Evolutionary conservation across 2,329 filamentous ascomycete species (phyloP).

Genomic region (Diaporthe capsici): DNA sequence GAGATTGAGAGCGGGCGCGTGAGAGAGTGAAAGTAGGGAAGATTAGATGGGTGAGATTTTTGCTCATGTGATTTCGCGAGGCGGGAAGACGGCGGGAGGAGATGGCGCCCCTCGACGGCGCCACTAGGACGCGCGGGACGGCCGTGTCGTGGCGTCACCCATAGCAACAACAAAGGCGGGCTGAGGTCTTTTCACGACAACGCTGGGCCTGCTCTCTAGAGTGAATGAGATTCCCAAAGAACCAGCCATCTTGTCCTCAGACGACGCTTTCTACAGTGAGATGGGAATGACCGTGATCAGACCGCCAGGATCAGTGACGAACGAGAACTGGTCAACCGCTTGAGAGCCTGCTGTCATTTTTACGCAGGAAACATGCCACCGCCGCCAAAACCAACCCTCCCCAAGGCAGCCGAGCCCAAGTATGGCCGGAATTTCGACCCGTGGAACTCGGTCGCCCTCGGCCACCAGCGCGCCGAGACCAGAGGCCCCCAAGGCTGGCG

Average conservation of each 20-base stretch:
- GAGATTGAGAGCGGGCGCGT: too few species aligned
- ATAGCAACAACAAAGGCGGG: conserved; percentile 3
- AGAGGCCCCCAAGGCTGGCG: conserved; percentile 79
- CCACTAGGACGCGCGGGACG: conserved; percentile 34
- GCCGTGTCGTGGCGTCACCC: conserved; percentile 27
- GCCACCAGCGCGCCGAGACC: conserved; percentile 84
- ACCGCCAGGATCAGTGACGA: not conserved
- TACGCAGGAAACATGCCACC: conserved; percentile 38
- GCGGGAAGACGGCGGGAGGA: conserved; percentile 10
- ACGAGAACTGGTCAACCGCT: not conserved
- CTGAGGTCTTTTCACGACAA: not conserved
- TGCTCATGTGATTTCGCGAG: conserved; percentile 32
- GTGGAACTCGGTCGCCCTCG: conserved; percentile 81
- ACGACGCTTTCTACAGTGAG: not conserved
- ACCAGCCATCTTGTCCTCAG: not conserved
- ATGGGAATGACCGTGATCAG: not conserved
- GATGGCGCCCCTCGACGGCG: conserved; percentile 28
- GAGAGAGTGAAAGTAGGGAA: not conserved
- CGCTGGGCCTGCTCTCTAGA: not conserved
- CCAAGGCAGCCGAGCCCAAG: conserved; percentile 57
- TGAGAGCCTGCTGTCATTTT: not conserved
- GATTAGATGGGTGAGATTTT: conserved; percentile 11
- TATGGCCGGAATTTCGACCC: conserved; percentile 69
- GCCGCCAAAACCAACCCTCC: conserved; percentile 38
- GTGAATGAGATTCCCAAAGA: not conserved